Percentiles rank a stretch among this genome's conserved stretches.
Conservation (phyloP, 805 yeast species). For the Alloascoidea hylecoeti region DNA sequence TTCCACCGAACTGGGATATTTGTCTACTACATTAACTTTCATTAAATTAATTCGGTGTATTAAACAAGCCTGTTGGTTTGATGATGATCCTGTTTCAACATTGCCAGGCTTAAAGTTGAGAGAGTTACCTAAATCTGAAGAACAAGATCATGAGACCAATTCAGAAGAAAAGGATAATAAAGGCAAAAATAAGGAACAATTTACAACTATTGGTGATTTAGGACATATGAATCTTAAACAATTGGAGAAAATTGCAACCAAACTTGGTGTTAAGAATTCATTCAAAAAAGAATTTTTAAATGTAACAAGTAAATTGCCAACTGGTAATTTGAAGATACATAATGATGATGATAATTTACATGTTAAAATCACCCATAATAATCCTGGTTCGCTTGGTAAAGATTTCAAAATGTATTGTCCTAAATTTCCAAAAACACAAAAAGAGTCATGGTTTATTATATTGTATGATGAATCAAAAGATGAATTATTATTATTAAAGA, state of each 20-base stretch:
- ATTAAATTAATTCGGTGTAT: slow-evolving; percentile 70
- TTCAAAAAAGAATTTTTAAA: slow-evolving; percentile 32
- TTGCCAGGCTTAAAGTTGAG: slow-evolving; percentile 30
- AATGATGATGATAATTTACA: slow-evolving; percentile 17
- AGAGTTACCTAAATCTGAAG: slow-evolving; percentile 2
- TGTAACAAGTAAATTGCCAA: slow-evolving; percentile 47
- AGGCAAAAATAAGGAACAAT: too few species aligned
- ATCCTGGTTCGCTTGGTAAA: slow-evolving; percentile 22
- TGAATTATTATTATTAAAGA: slow-evolving; percentile 51
- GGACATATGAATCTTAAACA: slow-evolving; percentile 26
- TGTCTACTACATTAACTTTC: slow-evolving; percentile 43
- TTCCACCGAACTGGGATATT: slow-evolving; percentile 70
- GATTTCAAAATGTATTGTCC: slow-evolving; percentile 67
- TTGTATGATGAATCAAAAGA: slow-evolving; percentile 31
- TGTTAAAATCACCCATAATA: slow-evolving; percentile 40
- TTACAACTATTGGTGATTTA: slow-evolving; percentile 11
- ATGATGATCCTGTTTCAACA: slow-evolving; percentile 49
- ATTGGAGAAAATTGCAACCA: slow-evolving; percentile 20
- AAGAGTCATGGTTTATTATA: slow-evolving; percentile 86
- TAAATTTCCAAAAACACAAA: slow-evolving; percentile 77
- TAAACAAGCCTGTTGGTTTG: slow-evolving; percentile 83
- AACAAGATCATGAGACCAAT: too few species aligned
- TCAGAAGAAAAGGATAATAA: too few species aligned
- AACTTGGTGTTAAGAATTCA: slow-evolving; percentile 26
- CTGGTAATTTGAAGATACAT: slow-evolving; percentile 21